Percentiles rank a stretch among this genome's conserved stretches.
These are phyloP conservation scores for Aspergillus thermomutatus DNA, from an alignment of 2,329 filamentous ascomycete species.

Conservation along the genomic window DNA sequence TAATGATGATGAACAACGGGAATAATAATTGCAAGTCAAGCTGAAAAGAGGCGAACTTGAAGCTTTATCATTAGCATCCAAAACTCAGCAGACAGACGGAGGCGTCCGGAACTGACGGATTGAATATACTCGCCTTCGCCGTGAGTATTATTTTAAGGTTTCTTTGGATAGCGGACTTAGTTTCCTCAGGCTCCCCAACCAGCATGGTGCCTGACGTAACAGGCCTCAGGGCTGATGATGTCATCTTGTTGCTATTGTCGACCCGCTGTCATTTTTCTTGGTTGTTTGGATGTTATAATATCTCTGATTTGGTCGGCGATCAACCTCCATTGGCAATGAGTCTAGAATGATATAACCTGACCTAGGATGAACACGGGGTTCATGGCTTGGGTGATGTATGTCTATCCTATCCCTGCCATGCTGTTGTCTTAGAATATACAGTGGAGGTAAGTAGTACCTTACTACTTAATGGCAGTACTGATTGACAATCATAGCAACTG, in stretches of 20 bases:
- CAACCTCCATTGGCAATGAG: neutral
- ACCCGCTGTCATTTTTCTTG: neutral
- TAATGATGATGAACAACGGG: neutral
- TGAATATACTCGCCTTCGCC: neutral
- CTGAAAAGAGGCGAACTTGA: neutral
- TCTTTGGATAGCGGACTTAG: neutral
- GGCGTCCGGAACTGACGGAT: neutral
- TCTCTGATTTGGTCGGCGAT: neutral
- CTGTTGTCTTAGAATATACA: no score
- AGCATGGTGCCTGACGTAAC: constrained; percentile 24
- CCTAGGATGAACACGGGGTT: no score
- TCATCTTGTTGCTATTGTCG: constrained; percentile 12
- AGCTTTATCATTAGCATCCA: neutral
- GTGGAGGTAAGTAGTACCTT: no score
- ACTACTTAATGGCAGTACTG: no score
- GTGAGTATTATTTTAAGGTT: neutral
- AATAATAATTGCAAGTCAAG: neutral
- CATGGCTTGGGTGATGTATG: no score
- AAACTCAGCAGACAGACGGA: neutral
- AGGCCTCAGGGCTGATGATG: constrained; percentile 16
- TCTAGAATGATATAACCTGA: no score
- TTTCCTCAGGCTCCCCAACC: neutral
- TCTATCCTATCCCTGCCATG: no score
- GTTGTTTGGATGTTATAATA: neutral
- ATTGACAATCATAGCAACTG: no score